Evolutionary conservation across 2,329 filamentous ascomycete genomes (phyloP).

Genomic region (Biscogniauxia marginata): DNA sequence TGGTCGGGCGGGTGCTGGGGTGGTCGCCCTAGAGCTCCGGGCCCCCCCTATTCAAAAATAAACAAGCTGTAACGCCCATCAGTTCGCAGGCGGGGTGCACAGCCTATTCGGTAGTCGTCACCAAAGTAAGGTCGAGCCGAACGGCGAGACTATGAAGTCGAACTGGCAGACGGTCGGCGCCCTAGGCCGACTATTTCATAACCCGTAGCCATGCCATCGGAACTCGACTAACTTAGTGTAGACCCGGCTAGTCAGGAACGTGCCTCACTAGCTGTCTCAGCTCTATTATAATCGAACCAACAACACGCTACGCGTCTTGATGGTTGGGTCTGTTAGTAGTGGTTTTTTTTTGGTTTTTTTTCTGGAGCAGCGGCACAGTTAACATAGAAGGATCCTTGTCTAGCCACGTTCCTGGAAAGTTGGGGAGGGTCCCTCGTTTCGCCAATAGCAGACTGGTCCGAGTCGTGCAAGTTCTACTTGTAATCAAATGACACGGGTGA

Average conservation of each 20-base stretch:
- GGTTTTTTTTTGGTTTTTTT: background rate
- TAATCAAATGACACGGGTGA: background rate
- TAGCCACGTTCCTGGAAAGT: background rate
- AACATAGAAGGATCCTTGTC: background rate
- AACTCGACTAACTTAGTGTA: background rate
- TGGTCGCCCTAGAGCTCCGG: background rate
- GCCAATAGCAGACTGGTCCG: background rate
- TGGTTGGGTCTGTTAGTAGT: background rate
- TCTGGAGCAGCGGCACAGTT: background rate
- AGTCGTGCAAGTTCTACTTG: background rate
- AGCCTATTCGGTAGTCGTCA: background rate
- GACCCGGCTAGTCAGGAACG: background rate
- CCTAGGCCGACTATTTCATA: background rate
- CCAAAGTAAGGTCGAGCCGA: background rate
- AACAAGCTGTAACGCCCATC: background rate
- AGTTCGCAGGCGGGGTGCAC: background rate
- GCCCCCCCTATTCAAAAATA: background rate
- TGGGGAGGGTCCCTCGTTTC: background rate
- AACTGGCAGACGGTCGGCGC: background rate
- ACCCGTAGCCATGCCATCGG: background rate
- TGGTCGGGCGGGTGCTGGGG: background rate
- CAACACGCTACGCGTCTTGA: background rate
- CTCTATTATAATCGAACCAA: background rate
- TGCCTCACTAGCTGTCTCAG: conserved; percentile 1
- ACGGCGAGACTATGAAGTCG: background rate